phyloP scores from a whole-genome alignment of 495 filamentous ascomycete species.

The Tuber magnatum region DNA sequence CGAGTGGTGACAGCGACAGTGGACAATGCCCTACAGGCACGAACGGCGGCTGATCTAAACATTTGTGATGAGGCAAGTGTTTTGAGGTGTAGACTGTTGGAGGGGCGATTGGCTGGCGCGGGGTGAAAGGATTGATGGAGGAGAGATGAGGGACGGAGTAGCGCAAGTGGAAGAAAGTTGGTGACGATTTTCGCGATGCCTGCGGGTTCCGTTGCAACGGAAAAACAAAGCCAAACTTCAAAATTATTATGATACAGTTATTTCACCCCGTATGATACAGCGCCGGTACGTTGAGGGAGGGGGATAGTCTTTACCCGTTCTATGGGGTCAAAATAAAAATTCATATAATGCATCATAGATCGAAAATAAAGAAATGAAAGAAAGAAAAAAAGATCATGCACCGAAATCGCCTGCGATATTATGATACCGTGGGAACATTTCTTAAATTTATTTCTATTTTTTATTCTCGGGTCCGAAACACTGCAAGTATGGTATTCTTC shows the following conservation, averaged over 20 bases:
- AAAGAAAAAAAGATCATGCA: background rate
- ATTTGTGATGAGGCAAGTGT: slow-evolving; percentile 50
- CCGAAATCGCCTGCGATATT: background rate
- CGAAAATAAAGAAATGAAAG: background rate
- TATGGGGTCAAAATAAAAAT: background rate
- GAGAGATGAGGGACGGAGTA: slow-evolving; percentile 9
- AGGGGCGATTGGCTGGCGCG: slow-evolving; percentile 25
- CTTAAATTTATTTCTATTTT: background rate
- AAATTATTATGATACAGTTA: background rate
- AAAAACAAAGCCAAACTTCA: slow-evolving; percentile 7
- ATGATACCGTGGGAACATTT: background rate
- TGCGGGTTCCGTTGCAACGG: background rate
- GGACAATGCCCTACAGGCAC: slow-evolving; percentile 51
- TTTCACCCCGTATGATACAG: too few relatives aligned
- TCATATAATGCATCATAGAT: background rate
- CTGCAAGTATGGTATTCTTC: background rate
- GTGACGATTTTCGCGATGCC: slow-evolving; percentile 25
- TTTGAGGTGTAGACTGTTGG: slow-evolving; percentile 22
- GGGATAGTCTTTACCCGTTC: background rate
- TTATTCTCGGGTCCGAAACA: background rate
- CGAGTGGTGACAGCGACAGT: slow-evolving; percentile 50
- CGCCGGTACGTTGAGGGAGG: too few relatives aligned
- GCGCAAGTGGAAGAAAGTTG: slow-evolving; percentile 14
- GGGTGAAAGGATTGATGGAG: slow-evolving; percentile 33
- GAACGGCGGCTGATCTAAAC: slow-evolving; percentile 79